These are phyloP conservation scores for Austroboletus novae-zelandiae DNA, from an alignment of 1,284 basidiomycete species.

Conservation along the genomic window DNA sequence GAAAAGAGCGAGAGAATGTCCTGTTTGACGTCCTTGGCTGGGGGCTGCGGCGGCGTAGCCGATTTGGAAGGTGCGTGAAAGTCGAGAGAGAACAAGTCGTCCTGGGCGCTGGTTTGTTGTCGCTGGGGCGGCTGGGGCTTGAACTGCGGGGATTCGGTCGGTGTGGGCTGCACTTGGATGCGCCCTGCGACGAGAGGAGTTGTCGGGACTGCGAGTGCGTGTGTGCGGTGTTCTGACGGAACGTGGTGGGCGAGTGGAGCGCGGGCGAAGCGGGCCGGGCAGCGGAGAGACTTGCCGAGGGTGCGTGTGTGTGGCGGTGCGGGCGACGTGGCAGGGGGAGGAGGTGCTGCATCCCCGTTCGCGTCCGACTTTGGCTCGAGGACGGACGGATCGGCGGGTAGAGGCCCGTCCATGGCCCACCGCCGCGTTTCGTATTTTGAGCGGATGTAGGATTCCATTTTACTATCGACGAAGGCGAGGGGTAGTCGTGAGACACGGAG, in stretches of 20 bases:
- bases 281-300: slow-evolving; percentile 32
- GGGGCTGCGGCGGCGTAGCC: slow-evolving; percentile 30
- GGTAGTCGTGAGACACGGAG: neutral
- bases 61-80: slow-evolving; percentile 60
- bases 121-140: slow-evolving; percentile 16
- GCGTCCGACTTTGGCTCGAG: slow-evolving; percentile 49
- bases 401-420: slow-evolving; percentile 91
- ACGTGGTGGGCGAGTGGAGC: slow-evolving; percentile 32
- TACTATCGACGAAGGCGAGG: slow-evolving; percentile 51
- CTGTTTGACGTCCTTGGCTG: slow-evolving; percentile 74
- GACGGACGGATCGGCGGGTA: slow-evolving; percentile 78
- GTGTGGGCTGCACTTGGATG: slow-evolving; percentile 11
- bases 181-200: slow-evolving; percentile 26
- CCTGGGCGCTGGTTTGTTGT: slow-evolving; percentile 29
- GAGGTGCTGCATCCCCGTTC: slow-evolving; percentile 16
- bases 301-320: slow-evolving; percentile 28
- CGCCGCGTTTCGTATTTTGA: slow-evolving; percentile 94
- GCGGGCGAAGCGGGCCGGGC: slow-evolving; percentile 26
- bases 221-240: slow-evolving; percentile 43
- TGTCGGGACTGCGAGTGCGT: slow-evolving; percentile 34
- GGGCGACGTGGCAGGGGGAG: slow-evolving; percentile 8
- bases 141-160: neutral
- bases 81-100: slow-evolving; percentile 85
- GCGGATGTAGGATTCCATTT: slow-evolving; percentile 97
- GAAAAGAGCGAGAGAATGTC: slow-evolving; percentile 88